These are phyloP conservation scores for Zopfochytrium polystomum DNA, from an alignment of 371 early-diverging fungal genomes.

Conservation along the genomic window DNA sequence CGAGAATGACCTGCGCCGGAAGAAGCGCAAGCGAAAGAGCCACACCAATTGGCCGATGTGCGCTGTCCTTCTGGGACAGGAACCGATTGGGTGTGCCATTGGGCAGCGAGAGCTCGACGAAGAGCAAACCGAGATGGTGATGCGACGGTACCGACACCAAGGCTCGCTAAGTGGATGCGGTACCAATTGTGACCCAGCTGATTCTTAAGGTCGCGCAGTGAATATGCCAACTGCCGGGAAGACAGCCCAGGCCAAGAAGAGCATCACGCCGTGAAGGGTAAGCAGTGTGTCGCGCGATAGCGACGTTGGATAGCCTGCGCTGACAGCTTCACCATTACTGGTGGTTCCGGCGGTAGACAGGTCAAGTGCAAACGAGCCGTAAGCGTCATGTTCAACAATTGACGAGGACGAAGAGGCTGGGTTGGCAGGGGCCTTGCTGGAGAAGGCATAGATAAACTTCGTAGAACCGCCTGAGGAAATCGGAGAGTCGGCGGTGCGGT, in stretches of 20 bases:
- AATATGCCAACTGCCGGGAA: no score
- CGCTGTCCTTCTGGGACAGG: constrained; percentile 14
- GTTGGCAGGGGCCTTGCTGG: neutral
- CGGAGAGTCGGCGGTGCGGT: neutral
- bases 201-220: constrained; percentile 33
- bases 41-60: constrained; percentile 17
- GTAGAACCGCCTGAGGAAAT: constrained; percentile 8
- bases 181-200: constrained; percentile 36
- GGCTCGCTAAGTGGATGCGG: constrained; percentile 18
- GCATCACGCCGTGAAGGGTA: constrained; percentile 28
- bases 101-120: constrained; percentile 15
- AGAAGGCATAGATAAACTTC: constrained; percentile 21
- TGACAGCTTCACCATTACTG: no score
- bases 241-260: constrained; percentile 38
- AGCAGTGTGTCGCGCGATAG: neutral
- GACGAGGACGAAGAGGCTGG: neutral
- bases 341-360: constrained; percentile 11
- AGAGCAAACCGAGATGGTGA: constrained; percentile 9
- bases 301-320: neutral
- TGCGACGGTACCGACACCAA: constrained; percentile 17
- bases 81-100: constrained; percentile 7
- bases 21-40: constrained; percentile 14
- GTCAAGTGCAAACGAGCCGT: constrained; percentile 21
- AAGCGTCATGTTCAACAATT: constrained; percentile 11
- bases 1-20: constrained; percentile 30